phyloP scores from a whole-genome alignment of 352 stramenopile species.

The Phytophthora pini region DNA sequence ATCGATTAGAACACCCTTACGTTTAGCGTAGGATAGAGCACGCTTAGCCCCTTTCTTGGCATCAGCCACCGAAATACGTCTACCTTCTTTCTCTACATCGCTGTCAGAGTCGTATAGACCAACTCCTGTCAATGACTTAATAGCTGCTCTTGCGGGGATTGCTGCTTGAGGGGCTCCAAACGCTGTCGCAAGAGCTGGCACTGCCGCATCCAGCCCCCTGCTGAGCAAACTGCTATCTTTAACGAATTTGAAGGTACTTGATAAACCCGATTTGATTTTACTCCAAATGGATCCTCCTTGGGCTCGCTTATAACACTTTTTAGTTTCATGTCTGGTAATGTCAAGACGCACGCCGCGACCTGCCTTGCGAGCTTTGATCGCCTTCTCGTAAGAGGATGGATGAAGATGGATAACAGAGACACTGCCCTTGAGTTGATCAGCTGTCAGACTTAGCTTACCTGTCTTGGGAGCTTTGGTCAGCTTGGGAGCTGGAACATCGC shows the following conservation, averaged over 20 bases:
- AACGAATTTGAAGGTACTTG: no score
- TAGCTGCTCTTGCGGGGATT: neutral
- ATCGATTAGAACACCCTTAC: slow-evolving; percentile 13
- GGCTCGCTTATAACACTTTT: no score
- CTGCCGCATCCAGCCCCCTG: neutral
- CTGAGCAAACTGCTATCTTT: neutral
- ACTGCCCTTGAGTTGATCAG: slow-evolving; percentile 4
- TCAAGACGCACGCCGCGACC: neutral
- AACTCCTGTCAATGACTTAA: neutral
- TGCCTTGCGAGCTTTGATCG: slow-evolving; percentile 12
- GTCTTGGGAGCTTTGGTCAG: slow-evolving; percentile 3
- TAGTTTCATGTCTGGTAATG: no score
- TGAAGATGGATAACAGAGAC: slow-evolving; percentile 15
- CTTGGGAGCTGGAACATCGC: neutral
- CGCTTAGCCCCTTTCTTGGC: neutral
- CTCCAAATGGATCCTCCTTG: no score
- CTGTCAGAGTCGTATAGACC: slow-evolving; percentile 1
- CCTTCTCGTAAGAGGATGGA: slow-evolving; percentile 14
- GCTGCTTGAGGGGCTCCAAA: no score
- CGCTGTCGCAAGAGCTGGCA: neutral
- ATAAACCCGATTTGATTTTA: no score
- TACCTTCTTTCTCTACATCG: slow-evolving; percentile 3
- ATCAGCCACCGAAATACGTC: neutral
- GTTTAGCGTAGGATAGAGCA: slow-evolving; percentile 4
- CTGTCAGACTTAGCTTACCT: neutral